A percentile compares a stretch with the other conserved stretches of the same genome.
These are phyloP conservation scores for Crucihimalaya himalaica DNA, from an alignment of 345 rosid species.

Conservation along the genomic window DNA sequence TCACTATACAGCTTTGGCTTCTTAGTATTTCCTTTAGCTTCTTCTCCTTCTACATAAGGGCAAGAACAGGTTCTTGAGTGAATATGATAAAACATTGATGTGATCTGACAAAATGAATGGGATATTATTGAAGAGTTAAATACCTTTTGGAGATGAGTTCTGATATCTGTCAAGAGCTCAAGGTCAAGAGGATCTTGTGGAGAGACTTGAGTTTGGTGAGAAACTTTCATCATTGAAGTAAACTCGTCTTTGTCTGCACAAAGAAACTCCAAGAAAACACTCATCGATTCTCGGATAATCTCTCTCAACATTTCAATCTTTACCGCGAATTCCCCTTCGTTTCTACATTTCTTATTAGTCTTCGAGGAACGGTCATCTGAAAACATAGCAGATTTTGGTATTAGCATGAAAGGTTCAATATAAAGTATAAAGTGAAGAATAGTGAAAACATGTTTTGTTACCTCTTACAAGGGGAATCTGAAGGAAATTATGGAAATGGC, in stretches of 20 bases:
- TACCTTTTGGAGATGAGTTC: slow-evolving; percentile 69
- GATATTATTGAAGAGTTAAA: background rate
- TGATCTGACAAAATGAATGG: background rate
- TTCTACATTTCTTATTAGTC: slow-evolving; percentile 46
- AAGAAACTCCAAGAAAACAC: slow-evolving; percentile 64
- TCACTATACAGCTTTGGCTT: slow-evolving; percentile 60
- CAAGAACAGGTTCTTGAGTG: slow-evolving; percentile 11
- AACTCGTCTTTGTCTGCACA: slow-evolving; percentile 53
- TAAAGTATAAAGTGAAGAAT: background rate
- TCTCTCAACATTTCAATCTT: slow-evolving; percentile 42
- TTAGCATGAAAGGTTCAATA: background rate
- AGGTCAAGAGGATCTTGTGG: slow-evolving; percentile 52
- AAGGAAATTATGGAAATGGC: slow-evolving; percentile 56
- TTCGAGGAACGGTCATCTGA: slow-evolving; percentile 57
- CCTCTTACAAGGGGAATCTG: slow-evolving; percentile 80
- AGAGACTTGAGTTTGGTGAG: slow-evolving; percentile 46
- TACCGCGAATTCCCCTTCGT: slow-evolving; percentile 50
- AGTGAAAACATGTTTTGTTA: slow-evolving; percentile 29
- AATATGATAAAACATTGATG: background rate
- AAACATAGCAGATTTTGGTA: background rate
- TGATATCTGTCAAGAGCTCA: slow-evolving; percentile 51
- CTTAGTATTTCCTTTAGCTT: slow-evolving; percentile 70
- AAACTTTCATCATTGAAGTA: slow-evolving; percentile 30
- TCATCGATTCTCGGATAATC: slow-evolving; percentile 54
- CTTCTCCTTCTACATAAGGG: slow-evolving; percentile 57